Conservation (phyloP, 768 basidiomycete genomes). For the Lactarius indigo region DNA sequence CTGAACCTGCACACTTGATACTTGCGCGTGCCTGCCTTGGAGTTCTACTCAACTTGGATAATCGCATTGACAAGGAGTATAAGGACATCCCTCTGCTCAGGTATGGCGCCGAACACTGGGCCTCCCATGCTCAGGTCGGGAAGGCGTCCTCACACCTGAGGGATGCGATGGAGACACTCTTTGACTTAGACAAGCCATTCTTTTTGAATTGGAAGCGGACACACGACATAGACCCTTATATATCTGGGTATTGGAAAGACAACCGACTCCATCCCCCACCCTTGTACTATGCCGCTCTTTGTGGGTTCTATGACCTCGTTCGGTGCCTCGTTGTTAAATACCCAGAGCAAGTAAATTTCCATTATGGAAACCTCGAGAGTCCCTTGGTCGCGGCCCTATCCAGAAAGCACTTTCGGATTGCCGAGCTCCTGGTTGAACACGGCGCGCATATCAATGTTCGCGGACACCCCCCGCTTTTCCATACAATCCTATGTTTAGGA, state of each 20-base stretch:
- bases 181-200: background rate
- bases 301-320: background rate
- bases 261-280: background rate
- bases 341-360: too few species aligned
- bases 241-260: rapidly evolving
- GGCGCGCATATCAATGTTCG: too few species aligned
- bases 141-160: too few species aligned
- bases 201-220: too few species aligned
- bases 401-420: too few species aligned
- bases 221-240: background rate
- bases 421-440: too few species aligned
- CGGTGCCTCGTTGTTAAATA: too few species aligned
- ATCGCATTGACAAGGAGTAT: background rate
- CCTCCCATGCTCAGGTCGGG: too few species aligned
- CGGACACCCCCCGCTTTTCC: too few species aligned
- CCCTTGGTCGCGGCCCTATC: too few species aligned
- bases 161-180: background rate
- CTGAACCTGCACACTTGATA: background rate
- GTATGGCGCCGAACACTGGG: background rate
- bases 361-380: too few species aligned
- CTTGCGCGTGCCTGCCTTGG: background rate
- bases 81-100: background rate
- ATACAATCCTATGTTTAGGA: too few species aligned
- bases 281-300: background rate
- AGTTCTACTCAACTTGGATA: background rate